These are phyloP conservation scores for Cladosporium austrohemisphaericum DNA, from an alignment of 2,329 filamentous ascomycete species.

Conservation along the genomic window DNA sequence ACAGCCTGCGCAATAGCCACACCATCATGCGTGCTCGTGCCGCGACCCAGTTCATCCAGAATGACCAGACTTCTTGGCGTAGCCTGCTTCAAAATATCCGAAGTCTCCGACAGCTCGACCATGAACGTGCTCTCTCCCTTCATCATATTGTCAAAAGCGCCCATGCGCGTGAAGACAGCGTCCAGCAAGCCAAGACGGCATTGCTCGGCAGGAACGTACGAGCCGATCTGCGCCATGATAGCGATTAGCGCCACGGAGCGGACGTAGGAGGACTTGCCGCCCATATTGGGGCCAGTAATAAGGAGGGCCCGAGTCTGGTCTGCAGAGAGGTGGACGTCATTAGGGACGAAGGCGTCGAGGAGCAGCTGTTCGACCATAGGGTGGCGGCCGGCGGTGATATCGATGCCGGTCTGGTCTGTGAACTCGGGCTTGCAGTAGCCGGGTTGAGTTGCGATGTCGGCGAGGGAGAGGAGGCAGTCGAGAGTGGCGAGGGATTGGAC, in stretches of 20 bases:
- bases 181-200: slow-evolving; percentile 78
- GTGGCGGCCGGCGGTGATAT: slow-evolving; percentile 73
- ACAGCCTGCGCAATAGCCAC: slow-evolving; percentile 94
- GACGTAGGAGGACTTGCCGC: slow-evolving; percentile 96
- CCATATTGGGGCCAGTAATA: slow-evolving; percentile 97
- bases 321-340: slow-evolving; percentile 68
- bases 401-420: slow-evolving; percentile 62
- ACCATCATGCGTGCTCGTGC: slow-evolving; percentile 92
- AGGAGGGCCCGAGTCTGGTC: slow-evolving; percentile 69
- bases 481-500: slow-evolving; percentile 81
- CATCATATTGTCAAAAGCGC: slow-evolving; percentile 93
- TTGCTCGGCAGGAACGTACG: slow-evolving; percentile 78
- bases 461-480: slow-evolving; percentile 84
- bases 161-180: slow-evolving; percentile 92
- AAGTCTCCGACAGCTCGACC: slow-evolving; percentile 93
- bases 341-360: slow-evolving; percentile 84
- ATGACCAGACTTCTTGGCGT: slow-evolving; percentile 82
- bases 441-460: slow-evolving; percentile 76
- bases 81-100: slow-evolving; percentile 83
- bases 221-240: slow-evolving; percentile 92
- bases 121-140: slow-evolving; percentile 95
- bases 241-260: slow-evolving; percentile 85
- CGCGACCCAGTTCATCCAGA: slow-evolving; percentile 88
- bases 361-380: slow-evolving; percentile 94
- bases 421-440: slow-evolving; percentile 80